Evolutionary conservation across 1,284 basidiomycete species (phyloP).

Genomic region (Cutaneotrichosporon sp.): DNA sequence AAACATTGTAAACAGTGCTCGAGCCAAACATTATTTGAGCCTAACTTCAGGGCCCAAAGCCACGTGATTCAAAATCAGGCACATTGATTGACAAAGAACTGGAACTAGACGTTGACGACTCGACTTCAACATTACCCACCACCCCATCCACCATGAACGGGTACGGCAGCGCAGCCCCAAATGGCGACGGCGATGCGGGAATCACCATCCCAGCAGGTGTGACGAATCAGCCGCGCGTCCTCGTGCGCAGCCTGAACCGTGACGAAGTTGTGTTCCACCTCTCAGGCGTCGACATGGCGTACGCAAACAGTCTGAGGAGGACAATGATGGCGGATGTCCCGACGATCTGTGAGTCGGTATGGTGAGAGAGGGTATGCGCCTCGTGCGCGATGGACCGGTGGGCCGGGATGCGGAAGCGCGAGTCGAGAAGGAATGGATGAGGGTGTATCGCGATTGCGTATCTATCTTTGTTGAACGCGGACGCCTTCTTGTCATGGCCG

Average conservation of each 20-base stretch:
- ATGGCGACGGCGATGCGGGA: conserved; percentile 3
- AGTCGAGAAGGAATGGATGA: conserved; percentile 1
- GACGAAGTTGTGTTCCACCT: conserved; percentile 83
- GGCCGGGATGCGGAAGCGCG: conserved; percentile 8
- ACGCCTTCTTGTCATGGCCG: too few relatives aligned
- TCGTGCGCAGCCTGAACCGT: conserved; percentile 59
- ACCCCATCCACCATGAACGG: conserved; percentile 6
- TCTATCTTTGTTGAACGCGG: too few relatives aligned
- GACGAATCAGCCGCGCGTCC: conserved; percentile 45
- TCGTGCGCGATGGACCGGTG: not conserved
- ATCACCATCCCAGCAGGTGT: conserved; percentile 36
- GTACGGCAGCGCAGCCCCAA: conserved; percentile 1
- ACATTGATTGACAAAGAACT: not conserved
- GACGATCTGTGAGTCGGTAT: conserved; percentile 71
- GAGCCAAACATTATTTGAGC: conserved; percentile 1
- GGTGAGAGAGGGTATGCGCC: too few relatives aligned
- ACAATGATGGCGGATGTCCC: conserved; percentile 94
- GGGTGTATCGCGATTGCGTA: not conserved
- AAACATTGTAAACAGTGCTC: not conserved
- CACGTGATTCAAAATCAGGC: not conserved
- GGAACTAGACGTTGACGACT: not conserved
- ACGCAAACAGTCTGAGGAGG: conserved; percentile 83
- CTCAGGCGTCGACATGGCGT: conserved; percentile 89
- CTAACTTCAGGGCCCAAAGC: not conserved
- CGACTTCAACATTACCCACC: not conserved